phyloP scores from a whole-genome alignment of 2,329 filamentous ascomycete genomes.

The Thelonectria olida region DNA sequence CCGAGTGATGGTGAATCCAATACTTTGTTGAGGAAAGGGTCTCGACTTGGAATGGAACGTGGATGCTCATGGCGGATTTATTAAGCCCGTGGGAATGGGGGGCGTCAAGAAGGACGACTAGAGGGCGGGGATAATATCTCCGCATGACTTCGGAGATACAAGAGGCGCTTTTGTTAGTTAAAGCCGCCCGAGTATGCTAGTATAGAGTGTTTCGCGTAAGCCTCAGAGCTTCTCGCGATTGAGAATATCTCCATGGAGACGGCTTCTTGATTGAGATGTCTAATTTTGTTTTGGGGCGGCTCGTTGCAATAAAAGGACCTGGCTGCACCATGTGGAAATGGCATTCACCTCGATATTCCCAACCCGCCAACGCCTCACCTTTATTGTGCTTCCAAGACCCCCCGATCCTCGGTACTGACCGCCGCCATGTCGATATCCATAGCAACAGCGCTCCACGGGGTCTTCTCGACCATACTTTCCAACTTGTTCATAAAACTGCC shows the following conservation, averaged over 20 bases:
- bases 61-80: neutral
- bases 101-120: too few relatives aligned
- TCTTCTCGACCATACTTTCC: constrained; percentile 18
- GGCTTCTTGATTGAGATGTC: too few relatives aligned
- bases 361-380: too few relatives aligned
- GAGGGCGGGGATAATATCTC: constrained; percentile 30
- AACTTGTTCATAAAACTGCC: constrained; percentile 36
- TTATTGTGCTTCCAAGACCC: neutral
- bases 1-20: neutral
- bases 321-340: too few relatives aligned
- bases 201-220: too few relatives aligned
- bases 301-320: too few relatives aligned
- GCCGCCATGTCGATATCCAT: constrained; percentile 14
- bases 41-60: neutral
- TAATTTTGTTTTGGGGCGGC: too few relatives aligned
- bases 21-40: neutral
- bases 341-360: too few relatives aligned
- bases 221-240: too few relatives aligned
- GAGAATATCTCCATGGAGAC: too few relatives aligned
- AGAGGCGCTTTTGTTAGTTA: constrained; percentile 23
- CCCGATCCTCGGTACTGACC: neutral
- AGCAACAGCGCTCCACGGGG: constrained; percentile 25
- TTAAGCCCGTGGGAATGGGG: neutral
- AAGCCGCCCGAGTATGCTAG: constrained; percentile 20
- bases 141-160: constrained; percentile 5